phyloP scores from a whole-genome alignment of 2,329 filamentous ascomycete genomes.

The Dryadomyces quercus-mongolicae region DNA sequence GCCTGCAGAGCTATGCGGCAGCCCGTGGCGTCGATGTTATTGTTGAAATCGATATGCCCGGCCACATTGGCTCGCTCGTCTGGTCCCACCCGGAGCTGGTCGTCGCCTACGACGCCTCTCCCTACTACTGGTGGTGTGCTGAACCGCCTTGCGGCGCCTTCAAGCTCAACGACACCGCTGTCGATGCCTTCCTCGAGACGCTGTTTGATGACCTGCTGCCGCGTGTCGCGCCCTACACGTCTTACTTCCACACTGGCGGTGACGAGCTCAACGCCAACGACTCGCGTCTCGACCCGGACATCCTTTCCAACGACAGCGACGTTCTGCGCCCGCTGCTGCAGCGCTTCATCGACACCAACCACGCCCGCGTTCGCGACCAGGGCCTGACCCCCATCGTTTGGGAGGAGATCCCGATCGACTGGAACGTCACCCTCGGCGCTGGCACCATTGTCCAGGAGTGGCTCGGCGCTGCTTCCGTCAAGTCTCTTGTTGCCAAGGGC shows the following conservation, averaged over 20 bases:
- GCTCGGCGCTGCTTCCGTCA: conserved; percentile 52
- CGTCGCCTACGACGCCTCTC: conserved; percentile 45
- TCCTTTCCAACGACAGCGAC: conserved; percentile 50
- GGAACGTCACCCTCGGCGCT: conserved; percentile 60
- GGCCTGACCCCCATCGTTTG: conserved; percentile 68
- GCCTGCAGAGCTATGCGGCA: conserved; percentile 59
- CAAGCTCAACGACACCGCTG: conserved; percentile 60
- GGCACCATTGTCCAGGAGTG: conserved; percentile 72
- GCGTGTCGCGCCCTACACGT: conserved; percentile 52
- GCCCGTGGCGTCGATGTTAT: conserved; percentile 59
- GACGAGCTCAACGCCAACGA: conserved; percentile 75
- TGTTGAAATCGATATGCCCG: conserved; percentile 71
- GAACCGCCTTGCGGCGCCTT: conserved; percentile 58
- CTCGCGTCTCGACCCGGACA: conserved; percentile 60
- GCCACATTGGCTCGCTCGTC: conserved; percentile 59
- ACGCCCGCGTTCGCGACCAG: conserved; percentile 48
- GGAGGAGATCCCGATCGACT: conserved; percentile 75
- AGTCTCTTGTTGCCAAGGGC: conserved; percentile 46
- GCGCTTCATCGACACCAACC: conserved; percentile 59
- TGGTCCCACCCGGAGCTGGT: conserved; percentile 60
- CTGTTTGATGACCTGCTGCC: conserved; percentile 69
- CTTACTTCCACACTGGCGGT: conserved; percentile 77
- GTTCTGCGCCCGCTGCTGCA: conserved; percentile 68
- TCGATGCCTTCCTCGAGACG: conserved; percentile 58
- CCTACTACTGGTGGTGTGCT: conserved; percentile 47